These are phyloP conservation scores for Scytalidium lignicola DNA, from an alignment of 2,329 filamentous ascomycete genomes.

Conservation along the genomic window DNA sequence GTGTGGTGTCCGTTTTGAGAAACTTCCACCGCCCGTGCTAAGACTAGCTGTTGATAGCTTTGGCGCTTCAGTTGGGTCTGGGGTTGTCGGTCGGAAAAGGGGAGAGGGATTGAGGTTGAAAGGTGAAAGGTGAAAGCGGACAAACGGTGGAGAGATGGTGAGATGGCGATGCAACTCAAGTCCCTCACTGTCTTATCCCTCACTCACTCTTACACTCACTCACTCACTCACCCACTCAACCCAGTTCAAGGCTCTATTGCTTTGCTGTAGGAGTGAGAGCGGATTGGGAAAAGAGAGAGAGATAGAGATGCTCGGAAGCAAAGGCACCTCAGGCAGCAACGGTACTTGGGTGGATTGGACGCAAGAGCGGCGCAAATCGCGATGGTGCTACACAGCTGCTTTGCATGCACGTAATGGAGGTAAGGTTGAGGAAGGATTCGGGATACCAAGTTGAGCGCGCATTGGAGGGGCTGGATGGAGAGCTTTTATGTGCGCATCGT, in stretches of 20 bases:
- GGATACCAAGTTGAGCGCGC: neutral
- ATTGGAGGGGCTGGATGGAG: slow-evolving; percentile 1
- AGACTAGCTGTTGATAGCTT: no score
- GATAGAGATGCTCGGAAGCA: neutral
- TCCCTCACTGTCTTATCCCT: no score
- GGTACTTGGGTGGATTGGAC: neutral
- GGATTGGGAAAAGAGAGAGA: neutral
- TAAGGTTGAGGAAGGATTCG: neutral
- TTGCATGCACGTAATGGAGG: neutral
- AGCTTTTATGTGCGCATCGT: slow-evolving; percentile 15
- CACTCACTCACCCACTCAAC: no score
- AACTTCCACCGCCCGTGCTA: no score
- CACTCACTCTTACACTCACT: no score
- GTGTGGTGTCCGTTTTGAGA: no score
- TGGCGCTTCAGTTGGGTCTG: neutral
- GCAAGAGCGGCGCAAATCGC: neutral
- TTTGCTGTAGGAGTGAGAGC: neutral
- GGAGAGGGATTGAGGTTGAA: neutral
- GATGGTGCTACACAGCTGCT: no score
- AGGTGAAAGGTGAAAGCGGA: neutral
- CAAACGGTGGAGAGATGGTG: neutral
- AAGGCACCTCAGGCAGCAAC: neutral
- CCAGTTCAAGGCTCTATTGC: neutral
- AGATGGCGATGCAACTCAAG: no score
- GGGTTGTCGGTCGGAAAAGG: slow-evolving; percentile 9